These are phyloP conservation scores for Aspergillus proliferans DNA, from an alignment of 2,329 filamentous ascomycete species.

Conservation along the genomic window DNA sequence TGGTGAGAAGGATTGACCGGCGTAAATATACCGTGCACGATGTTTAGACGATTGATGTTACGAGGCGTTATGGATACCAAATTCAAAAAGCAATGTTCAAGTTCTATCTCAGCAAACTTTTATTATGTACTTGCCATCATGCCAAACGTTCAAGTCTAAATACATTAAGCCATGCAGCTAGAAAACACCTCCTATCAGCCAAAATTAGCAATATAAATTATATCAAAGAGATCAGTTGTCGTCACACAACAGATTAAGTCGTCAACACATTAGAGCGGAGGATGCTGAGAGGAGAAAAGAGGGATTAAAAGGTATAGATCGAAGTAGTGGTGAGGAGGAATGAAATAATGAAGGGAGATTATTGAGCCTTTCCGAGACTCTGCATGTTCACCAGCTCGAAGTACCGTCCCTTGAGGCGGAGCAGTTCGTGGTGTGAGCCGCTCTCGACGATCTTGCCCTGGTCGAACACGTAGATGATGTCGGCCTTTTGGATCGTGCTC, in stretches of 20 bases:
- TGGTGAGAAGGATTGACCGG: conserved; percentile 28
- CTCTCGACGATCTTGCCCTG: conserved; percentile 78
- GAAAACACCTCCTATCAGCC: no score
- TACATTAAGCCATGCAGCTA: no score
- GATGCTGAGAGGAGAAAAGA: neutral
- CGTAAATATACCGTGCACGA: neutral
- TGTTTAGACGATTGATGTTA: neutral
- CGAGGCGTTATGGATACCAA: neutral
- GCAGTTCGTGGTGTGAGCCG: conserved; percentile 70
- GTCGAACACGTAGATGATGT: conserved; percentile 95
- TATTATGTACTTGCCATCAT: no score
- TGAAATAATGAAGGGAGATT: conserved; percentile 1
- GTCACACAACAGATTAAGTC: neutral
- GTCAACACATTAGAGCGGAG: neutral
- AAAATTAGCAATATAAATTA: no score
- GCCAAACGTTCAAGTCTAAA: no score
- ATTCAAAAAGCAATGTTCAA: neutral
- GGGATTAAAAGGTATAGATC: neutral
- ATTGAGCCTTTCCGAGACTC: conserved; percentile 58
- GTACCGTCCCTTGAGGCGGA: conserved; percentile 65
- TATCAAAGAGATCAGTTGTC: no score
- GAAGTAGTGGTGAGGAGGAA: neutral
- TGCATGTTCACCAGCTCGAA: conserved; percentile 74
- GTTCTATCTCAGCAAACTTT: no score
- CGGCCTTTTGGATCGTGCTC: conserved; percentile 88